Evolutionary conservation across 2,329 filamentous ascomycete genomes (phyloP).

Genomic region (Colletotrichum shisoi): DNA sequence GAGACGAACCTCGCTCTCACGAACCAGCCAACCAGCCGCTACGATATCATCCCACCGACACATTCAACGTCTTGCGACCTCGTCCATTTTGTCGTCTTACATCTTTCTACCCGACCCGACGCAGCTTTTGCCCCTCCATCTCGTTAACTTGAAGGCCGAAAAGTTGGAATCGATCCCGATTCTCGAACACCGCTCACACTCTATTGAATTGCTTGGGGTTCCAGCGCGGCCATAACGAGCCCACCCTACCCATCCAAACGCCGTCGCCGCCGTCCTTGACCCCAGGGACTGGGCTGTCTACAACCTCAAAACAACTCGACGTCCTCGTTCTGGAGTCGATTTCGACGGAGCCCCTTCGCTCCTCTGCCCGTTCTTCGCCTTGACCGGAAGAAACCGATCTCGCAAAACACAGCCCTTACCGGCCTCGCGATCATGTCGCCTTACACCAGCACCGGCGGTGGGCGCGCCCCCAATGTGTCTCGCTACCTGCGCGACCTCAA

Average conservation of each 20-base stretch:
- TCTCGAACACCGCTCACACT: conserved; percentile 19
- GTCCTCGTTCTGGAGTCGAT: conserved; percentile 20
- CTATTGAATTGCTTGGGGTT: conserved; percentile 15
- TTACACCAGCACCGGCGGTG: conserved; percentile 66
- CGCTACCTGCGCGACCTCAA: conserved; percentile 90
- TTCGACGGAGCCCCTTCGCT: conserved; percentile 26
- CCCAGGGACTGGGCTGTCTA: conserved; percentile 18
- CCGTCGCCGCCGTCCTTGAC: conserved; percentile 23
- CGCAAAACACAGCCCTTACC: conserved; percentile 24
- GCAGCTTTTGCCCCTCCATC: conserved; percentile 26
- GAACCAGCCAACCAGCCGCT: conserved; percentile 4
- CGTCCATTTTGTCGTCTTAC: conserved; percentile 3
- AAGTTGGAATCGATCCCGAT: conserved; percentile 25
- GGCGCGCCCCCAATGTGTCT: conserved; percentile 85
- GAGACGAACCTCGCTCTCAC: conserved; percentile 19
- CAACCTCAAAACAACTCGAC: conserved; percentile 36
- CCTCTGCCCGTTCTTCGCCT: conserved; percentile 8
- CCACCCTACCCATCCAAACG: conserved; percentile 29
- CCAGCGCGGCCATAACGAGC: conserved; percentile 22
- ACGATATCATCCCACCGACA: conserved; percentile 2
- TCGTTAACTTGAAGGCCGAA: conserved; percentile 12
- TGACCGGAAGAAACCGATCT: conserved; percentile 13
- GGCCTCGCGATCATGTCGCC: conserved; percentile 65
- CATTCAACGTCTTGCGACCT: conserved; percentile 6
- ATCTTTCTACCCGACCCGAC: not conserved